Evolutionary conservation across 2,329 filamentous ascomycete species (phyloP).

Genomic region (Penicillium sp.): DNA sequence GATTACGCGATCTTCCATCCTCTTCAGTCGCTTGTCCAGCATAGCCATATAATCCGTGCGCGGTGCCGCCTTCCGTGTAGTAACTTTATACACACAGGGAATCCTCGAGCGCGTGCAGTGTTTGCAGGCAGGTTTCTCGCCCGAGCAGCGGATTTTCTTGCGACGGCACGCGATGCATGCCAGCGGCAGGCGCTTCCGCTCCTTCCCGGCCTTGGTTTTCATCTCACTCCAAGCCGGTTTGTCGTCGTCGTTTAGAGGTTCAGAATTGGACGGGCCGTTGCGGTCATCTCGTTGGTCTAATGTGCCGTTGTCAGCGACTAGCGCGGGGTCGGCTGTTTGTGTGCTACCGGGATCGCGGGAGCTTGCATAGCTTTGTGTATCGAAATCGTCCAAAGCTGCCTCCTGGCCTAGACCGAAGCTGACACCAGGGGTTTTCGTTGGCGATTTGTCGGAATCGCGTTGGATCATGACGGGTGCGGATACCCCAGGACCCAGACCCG

Average conservation of each 20-base stretch:
- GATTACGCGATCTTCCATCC: conserved; percentile 97
- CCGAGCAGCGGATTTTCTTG: conserved; percentile 97
- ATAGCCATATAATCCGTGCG: conserved; percentile 99
- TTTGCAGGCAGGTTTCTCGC: conserved; percentile 96
- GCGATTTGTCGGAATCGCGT: conserved; percentile 34
- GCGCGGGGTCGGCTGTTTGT: conserved; percentile 24
- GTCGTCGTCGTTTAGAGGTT: conserved; percentile 51
- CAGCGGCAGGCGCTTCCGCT: conserved; percentile 85
- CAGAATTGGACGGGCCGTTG: conserved; percentile 20
- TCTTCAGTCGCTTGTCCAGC: conserved; percentile 90
- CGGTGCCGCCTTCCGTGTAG: conserved; percentile 86
- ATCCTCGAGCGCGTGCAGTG: conserved; percentile 90
- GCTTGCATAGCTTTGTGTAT: conserved; percentile 36
- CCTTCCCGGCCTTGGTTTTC: conserved; percentile 91
- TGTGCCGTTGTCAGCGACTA: conserved; percentile 18
- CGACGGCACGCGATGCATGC: conserved; percentile 93
- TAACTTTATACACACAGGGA: conserved; percentile 97
- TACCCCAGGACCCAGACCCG: conserved; percentile 33
- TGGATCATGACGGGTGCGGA: conserved; percentile 40
- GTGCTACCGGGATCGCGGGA: conserved; percentile 35
- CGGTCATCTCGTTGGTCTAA: conserved; percentile 25
- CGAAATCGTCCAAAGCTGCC: conserved; percentile 32
- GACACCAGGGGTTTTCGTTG: conserved; percentile 26
- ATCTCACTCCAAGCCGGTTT: conserved; percentile 73
- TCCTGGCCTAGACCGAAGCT: conserved; percentile 26